phyloP scores from a whole-genome alignment of 345 rosid genomes.

The Sonneratia caseolaris region DNA sequence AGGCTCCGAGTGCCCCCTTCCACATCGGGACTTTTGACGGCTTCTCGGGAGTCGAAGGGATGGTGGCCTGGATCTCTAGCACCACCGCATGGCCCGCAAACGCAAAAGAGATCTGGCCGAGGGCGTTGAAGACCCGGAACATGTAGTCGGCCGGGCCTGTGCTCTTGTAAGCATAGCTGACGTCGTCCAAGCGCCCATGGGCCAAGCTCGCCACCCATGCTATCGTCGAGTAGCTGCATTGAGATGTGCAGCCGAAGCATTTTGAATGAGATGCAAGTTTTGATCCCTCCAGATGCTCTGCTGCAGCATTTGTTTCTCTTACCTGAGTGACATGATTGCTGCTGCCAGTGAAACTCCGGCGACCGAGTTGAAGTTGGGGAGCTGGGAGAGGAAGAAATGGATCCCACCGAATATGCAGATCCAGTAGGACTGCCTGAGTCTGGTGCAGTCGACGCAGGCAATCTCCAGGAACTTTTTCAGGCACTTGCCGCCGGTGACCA shows the following conservation, averaged over 20 bases:
- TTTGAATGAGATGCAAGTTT: no score
- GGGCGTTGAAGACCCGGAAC: conserved; percentile 70
- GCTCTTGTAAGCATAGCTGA: conserved; percentile 57
- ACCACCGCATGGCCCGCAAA: conserved; percentile 92
- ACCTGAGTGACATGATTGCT: conserved; percentile 91
- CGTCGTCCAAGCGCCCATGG: conserved; percentile 49
- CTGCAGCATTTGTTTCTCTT: not conserved
- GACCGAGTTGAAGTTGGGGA: conserved; percentile 88
- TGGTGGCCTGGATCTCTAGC: conserved; percentile 90
- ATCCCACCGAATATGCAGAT: conserved; percentile 74
- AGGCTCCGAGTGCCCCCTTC: conserved; percentile 79
- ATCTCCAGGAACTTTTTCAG: conserved; percentile 74
- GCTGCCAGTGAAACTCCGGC: conserved; percentile 92
- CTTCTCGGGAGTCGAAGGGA: conserved; percentile 77
- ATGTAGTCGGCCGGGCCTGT: conserved; percentile 35
- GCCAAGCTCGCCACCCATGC: conserved; percentile 73
- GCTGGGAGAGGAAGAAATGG: conserved; percentile 87
- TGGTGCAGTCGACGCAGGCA: conserved; percentile 55
- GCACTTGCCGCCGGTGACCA: conserved; percentile 98
- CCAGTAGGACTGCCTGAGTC: conserved; percentile 75
- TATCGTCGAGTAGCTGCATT: conserved; percentile 74
- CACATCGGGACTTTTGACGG: conserved; percentile 86
- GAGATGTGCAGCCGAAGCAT: no score
- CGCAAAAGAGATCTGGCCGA: conserved; percentile 82
- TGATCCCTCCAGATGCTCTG: not conserved